phyloP scores from a whole-genome alignment of 495 filamentous ascomycete species.

The Neurospora hispaniola region DNA sequence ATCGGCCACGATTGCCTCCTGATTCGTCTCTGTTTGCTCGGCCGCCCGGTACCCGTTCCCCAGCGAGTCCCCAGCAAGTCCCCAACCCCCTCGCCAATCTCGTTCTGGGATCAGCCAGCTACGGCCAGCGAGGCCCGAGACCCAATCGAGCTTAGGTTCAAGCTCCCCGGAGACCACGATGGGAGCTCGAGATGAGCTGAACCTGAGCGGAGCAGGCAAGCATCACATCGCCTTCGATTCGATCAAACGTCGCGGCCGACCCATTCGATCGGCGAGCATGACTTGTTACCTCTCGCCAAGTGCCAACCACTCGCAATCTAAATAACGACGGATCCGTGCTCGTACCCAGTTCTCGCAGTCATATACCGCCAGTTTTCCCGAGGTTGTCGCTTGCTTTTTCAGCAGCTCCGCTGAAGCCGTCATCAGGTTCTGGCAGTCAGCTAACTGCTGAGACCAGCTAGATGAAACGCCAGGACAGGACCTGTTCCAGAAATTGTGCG shows the following conservation, averaged over 20 bases:
- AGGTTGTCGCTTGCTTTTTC: background rate
- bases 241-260: background rate
- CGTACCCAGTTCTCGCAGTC: background rate
- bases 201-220: background rate
- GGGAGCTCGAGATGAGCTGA: background rate
- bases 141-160: background rate
- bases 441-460: background rate
- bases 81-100: background rate
- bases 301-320: background rate
- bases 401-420: background rate
- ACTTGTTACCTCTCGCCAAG: background rate
- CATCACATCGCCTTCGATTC: background rate
- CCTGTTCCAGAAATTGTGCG: background rate
- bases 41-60: background rate
- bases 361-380: background rate
- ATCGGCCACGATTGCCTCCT: slow-evolving; percentile 9
- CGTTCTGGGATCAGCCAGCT: background rate
- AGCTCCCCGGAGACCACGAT: background rate
- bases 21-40: slow-evolving; percentile 1
- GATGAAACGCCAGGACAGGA: background rate
- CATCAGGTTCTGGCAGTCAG: background rate
- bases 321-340: background rate
- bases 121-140: background rate
- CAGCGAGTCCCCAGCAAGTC: background rate
- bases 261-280: background rate